phyloP scores from a whole-genome alignment of 352 stramenopile genomes.

The Lagenidium giganteum region DNA sequence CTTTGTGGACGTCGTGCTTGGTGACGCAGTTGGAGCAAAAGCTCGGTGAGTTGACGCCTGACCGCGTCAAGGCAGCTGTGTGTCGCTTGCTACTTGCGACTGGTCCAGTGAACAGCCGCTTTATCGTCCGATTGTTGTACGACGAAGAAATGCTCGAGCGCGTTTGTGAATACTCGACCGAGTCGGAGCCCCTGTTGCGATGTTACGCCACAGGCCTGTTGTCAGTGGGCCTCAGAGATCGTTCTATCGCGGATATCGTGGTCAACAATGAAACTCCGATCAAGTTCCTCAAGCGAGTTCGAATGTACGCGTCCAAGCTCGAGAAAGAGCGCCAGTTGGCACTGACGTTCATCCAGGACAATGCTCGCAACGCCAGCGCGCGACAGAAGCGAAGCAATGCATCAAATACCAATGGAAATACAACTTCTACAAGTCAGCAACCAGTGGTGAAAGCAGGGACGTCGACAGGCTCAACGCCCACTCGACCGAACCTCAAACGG shows the following conservation, averaged over 20 bases:
- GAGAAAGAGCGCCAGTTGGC: conserved; percentile 61
- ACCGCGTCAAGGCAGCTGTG: conserved; percentile 57
- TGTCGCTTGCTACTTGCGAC: conserved; percentile 75
- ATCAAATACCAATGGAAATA: conserved; percentile 5
- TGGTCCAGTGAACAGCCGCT: conserved; percentile 61
- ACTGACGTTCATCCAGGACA: conserved; percentile 76
- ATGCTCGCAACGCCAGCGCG: conserved; percentile 27
- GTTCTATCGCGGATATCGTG: conserved; percentile 72
- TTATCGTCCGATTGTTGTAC: conserved; percentile 67
- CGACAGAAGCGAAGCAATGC: conserved; percentile 28
- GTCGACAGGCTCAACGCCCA: neutral
- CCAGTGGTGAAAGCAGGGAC: too few species aligned
- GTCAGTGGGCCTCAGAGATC: conserved; percentile 70
- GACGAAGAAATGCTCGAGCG: conserved; percentile 78
- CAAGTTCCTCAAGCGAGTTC: conserved; percentile 66
- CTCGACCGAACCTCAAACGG: conserved; percentile 4
- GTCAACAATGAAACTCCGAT: conserved; percentile 77
- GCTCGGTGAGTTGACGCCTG: conserved; percentile 47
- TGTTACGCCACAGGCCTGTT: conserved; percentile 78
- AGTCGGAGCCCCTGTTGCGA: conserved; percentile 44
- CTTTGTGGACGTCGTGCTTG: neutral
- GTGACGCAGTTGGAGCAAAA: conserved; percentile 53
- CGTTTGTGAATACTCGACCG: conserved; percentile 62
- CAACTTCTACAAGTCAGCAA: too few species aligned
- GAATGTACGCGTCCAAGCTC: conserved; percentile 74